Percentiles rank a stretch among this genome's conserved stretches.
Evolutionary conservation across 2,329 filamentous ascomycete species (phyloP).

Genomic region (Didymella lethalis): DNA sequence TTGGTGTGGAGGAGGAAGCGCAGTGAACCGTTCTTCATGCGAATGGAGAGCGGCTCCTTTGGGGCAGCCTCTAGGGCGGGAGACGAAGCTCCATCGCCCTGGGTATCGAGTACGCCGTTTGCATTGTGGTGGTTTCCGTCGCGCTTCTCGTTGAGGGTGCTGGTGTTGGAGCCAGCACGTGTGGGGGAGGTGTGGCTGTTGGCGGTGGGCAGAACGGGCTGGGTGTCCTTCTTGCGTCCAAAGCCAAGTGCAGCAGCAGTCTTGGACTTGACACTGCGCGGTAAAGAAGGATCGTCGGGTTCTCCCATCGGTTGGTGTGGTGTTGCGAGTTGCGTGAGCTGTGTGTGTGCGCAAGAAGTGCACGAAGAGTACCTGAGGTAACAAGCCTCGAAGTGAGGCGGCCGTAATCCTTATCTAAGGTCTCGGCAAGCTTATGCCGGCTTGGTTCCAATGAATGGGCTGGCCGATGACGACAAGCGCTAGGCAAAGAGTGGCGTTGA

Average conservation of each 20-base stretch:
- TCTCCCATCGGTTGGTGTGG: constrained; percentile 61
- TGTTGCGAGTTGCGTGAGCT: constrained; percentile 18
- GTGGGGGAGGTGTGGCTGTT: constrained; percentile 30
- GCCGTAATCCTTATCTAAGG: constrained; percentile 28
- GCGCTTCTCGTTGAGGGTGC: constrained; percentile 35
- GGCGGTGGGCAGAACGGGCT: constrained; percentile 43
- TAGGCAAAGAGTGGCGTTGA: constrained; percentile 14
- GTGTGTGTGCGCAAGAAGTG: constrained; percentile 15
- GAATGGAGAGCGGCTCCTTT: constrained; percentile 57
- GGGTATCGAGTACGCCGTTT: constrained; percentile 50
- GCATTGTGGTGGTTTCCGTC: constrained; percentile 20
- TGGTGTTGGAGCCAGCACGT: constrained; percentile 27
- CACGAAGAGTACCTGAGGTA: constrained; percentile 18
- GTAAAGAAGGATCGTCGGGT: constrained; percentile 60
- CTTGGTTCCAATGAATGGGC: constrained; percentile 14
- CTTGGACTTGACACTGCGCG: constrained; percentile 61
- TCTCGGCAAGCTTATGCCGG: constrained; percentile 25
- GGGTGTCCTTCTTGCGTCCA: constrained; percentile 44
- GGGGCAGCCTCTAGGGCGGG: constrained; percentile 57
- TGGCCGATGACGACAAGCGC: constrained; percentile 18
- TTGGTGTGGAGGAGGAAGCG: constrained; percentile 63
- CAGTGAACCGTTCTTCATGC: constrained; percentile 60
- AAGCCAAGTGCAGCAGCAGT: constrained; percentile 57
- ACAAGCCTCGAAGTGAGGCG: constrained; percentile 34
- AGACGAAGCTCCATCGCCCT: constrained; percentile 61